Evolutionary conservation across 2,329 filamentous ascomycete genomes (phyloP).

Genomic region (Colletotrichum navitas): DNA sequence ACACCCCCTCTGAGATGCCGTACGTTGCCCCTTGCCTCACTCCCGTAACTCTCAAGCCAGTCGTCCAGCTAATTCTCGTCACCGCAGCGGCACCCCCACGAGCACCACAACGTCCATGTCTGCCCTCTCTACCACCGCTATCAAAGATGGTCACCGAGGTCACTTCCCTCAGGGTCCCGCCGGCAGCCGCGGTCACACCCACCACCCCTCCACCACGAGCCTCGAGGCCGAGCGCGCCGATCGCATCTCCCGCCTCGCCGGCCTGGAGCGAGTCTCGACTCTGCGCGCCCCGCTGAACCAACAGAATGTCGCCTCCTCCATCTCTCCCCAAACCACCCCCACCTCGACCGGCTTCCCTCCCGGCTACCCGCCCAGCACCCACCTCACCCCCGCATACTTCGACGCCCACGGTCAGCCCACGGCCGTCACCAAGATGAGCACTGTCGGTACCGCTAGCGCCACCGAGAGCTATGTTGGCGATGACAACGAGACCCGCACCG

Average conservation of each 20-base stretch:
- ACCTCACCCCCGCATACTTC: conserved; percentile 79
- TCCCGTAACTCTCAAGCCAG: conserved; percentile 6
- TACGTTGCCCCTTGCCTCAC: conserved; percentile 61
- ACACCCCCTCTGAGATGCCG: conserved; percentile 92
- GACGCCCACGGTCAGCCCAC: conserved; percentile 78
- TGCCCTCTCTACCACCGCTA: conserved; percentile 90
- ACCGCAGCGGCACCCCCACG: conserved; percentile 85
- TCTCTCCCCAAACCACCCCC: conserved; percentile 64
- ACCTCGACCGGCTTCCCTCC: conserved; percentile 62
- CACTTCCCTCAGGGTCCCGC: conserved; percentile 73
- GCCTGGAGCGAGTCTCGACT: conserved; percentile 89
- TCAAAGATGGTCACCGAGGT: conserved; percentile 95
- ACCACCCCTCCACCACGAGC: conserved; percentile 75
- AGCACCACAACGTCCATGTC: conserved; percentile 93
- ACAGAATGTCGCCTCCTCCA: conserved; percentile 51
- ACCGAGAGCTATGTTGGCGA: conserved; percentile 79
- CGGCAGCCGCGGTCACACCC: conserved; percentile 66
- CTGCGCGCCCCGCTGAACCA: conserved; percentile 65
- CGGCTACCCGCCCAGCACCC: conserved; percentile 51
- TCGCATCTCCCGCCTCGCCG: conserved; percentile 92
- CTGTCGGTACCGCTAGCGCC: conserved; percentile 90
- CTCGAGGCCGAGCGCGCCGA: conserved; percentile 93
- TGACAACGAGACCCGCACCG: conserved; percentile 62
- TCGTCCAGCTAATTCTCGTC: conserved; percentile 40
- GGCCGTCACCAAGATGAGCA: conserved; percentile 83